Conservation (phyloP, 2,329 filamentous ascomycete genomes). For the Fusarium circinatum region DNA sequence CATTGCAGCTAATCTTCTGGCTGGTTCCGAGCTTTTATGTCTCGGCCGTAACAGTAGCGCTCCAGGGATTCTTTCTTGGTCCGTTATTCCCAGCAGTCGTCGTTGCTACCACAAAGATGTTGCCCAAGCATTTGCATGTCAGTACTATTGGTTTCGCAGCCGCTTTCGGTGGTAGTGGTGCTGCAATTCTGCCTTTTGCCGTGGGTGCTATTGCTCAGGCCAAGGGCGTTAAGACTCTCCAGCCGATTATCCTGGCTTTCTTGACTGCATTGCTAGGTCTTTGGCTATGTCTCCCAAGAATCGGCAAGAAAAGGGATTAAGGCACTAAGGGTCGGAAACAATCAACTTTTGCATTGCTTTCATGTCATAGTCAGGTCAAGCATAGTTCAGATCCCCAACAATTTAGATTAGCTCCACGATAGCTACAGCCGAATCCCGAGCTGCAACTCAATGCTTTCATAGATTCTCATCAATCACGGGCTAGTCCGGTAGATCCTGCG, state of each 20-base stretch:
- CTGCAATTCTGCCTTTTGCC: constrained; percentile 72
- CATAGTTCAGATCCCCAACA: not conserved
- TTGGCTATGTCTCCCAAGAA: constrained; percentile 59
- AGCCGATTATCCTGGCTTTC: constrained; percentile 65
- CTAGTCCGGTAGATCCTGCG: not conserved
- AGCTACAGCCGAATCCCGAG: too few species aligned
- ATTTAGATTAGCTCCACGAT: too few species aligned
- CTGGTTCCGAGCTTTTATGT: constrained; percentile 81
- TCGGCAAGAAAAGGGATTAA: constrained; percentile 54
- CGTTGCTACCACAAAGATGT: constrained; percentile 73
- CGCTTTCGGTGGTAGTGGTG: constrained; percentile 79
- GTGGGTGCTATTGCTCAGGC: constrained; percentile 73
- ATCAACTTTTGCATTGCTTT: too few species aligned
- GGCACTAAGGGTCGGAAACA: constrained; percentile 40
- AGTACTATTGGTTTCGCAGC: constrained; percentile 80
- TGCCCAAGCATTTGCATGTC: constrained; percentile 80
- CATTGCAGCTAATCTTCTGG: constrained; percentile 80
- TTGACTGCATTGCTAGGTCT: constrained; percentile 55
- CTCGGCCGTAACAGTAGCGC: constrained; percentile 74
- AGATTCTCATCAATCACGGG: not conserved
- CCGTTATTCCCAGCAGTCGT: constrained; percentile 80
- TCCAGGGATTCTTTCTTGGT: constrained; percentile 83
- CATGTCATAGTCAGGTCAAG: not conserved
- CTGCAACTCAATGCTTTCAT: not conserved
- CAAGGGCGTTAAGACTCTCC: constrained; percentile 65